Percentiles rank a stretch among this genome's conserved stretches.
Conservation (phyloP, 1,139 yeast species). For the Diutina siamensis region DNA sequence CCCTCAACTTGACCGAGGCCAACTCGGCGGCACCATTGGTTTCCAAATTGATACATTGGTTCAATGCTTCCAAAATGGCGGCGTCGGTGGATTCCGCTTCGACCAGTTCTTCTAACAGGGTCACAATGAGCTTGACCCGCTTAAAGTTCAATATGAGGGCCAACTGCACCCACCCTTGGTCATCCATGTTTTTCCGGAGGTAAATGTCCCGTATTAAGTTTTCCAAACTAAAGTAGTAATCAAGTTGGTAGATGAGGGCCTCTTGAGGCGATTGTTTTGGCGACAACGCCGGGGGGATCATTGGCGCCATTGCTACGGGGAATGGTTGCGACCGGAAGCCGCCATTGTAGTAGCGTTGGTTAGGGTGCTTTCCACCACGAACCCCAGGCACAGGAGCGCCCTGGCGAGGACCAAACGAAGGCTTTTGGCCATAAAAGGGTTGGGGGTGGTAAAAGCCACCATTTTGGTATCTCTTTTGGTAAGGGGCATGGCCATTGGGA, state of each 20-base stretch:
- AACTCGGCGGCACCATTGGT: constrained; percentile 12
- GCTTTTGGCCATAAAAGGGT: background rate
- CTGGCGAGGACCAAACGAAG: background rate
- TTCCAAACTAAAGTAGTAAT: constrained; percentile 81
- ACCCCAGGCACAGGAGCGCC: background rate
- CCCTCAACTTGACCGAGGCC: constrained; percentile 29
- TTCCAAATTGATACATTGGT: constrained; percentile 29
- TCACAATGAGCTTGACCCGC: constrained; percentile 50
- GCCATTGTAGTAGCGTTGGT: constrained; percentile 1
- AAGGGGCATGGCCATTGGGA: background rate
- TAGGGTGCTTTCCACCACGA: constrained; percentile 1
- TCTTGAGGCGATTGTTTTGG: constrained; percentile 4
- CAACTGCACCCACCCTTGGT: constrained; percentile 60
- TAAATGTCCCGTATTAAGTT: constrained; percentile 75
- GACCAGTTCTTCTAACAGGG: constrained; percentile 26
- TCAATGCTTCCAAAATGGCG: constrained; percentile 21
- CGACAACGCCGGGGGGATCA: constrained; percentile 2
- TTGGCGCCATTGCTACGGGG: background rate
- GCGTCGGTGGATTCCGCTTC: constrained; percentile 15
- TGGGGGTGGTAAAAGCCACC: constrained; percentile 4
- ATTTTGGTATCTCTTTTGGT: background rate
- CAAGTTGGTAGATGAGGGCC: constrained; percentile 41
- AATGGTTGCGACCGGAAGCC: background rate
- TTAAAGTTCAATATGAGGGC: constrained; percentile 55
- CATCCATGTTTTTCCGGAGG: constrained; percentile 70